Evolutionary conservation across 768 basidiomycete species (phyloP).

Genomic region (Tremella mesenterica): DNA sequence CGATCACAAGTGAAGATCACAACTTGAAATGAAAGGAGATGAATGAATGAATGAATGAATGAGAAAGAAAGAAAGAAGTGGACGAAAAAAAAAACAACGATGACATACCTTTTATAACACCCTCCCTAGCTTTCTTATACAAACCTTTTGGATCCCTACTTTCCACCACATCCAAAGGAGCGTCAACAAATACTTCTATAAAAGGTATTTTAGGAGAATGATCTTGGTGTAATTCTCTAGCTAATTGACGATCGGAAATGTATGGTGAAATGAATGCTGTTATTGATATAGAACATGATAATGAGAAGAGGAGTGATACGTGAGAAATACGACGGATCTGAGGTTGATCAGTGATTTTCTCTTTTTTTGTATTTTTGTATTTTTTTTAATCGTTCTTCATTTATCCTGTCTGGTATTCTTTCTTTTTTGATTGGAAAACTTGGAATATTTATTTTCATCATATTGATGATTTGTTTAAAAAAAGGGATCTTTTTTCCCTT

Average conservation of each 20-base stretch:
- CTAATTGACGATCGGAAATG: conserved; percentile 69
- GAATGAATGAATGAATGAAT: not conserved
- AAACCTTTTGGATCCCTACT: conserved; percentile 91
- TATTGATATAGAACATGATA: conserved; percentile 72
- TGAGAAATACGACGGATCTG: conserved; percentile 97
- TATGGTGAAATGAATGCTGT: conserved; percentile 99
- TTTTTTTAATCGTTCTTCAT: no score
- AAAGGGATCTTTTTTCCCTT: no score
- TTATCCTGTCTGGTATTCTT: no score
- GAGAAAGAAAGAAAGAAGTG: not conserved
- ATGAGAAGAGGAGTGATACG: conserved; percentile 90
- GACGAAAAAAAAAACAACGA: not conserved
- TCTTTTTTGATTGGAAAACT: no score
- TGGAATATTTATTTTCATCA: no score
- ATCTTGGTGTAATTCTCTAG: conserved; percentile 69
- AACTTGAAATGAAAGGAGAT: not conserved
- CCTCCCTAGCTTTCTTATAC: conserved; percentile 90
- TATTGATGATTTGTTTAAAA: no score
- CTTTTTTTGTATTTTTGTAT: not conserved
- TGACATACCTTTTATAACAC: conserved; percentile 79
- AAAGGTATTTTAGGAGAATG: conserved; percentile 59
- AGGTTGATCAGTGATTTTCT: conserved; percentile 7
- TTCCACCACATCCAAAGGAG: conserved; percentile 78
- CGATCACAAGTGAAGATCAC: not conserved
- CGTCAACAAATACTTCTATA: conserved; percentile 91